Percentiles rank a stretch among this genome's conserved stretches.
Evolutionary conservation across 2,329 filamentous ascomycete genomes (phyloP).

Genomic region (Calcarisporium arbuscula): DNA sequence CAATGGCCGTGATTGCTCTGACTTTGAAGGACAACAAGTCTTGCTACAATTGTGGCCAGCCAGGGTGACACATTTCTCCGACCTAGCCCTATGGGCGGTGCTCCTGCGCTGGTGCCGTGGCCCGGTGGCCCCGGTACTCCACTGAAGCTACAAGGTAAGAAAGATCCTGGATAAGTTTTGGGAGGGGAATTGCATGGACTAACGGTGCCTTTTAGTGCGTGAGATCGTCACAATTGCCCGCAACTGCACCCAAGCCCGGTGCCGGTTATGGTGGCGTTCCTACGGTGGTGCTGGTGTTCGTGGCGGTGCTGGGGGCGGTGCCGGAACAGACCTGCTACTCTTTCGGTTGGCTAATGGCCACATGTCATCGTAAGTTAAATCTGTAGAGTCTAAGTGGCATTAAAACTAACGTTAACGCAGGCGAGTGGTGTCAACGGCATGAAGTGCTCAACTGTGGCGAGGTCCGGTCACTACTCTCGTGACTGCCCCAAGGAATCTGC

Average conservation of each 20-base stretch:
- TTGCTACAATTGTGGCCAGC: slow-evolving; percentile 72
- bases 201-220: slow-evolving; percentile 52
- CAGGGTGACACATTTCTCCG: slow-evolving; percentile 88
- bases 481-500: slow-evolving; percentile 92
- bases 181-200: background rate
- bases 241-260: slow-evolving; percentile 69
- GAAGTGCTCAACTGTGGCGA: slow-evolving; percentile 99
- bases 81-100: slow-evolving; percentile 61
- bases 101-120: too few species aligned
- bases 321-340: slow-evolving; percentile 93
- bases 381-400: background rate
- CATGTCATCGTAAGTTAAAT: slow-evolving; percentile 69
- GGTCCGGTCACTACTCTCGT: slow-evolving; percentile 87
- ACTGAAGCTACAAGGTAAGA: slow-evolving; percentile 79
- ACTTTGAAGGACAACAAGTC: slow-evolving; percentile 84
- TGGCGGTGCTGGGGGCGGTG: slow-evolving; percentile 44
- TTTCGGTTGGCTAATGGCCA: slow-evolving; percentile 94
- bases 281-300: slow-evolving; percentile 34
- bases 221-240: slow-evolving; percentile 94
- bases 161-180: too few species aligned
- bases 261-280: slow-evolving; percentile 42
- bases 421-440: slow-evolving; percentile 96
- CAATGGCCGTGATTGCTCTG: too few species aligned
- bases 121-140: too few species aligned
- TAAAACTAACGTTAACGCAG: slow-evolving; percentile 30